These are phyloP conservation scores for Pichia sp. DNA, from an alignment of 1,139 yeast genomes.

Conservation along the genomic window DNA sequence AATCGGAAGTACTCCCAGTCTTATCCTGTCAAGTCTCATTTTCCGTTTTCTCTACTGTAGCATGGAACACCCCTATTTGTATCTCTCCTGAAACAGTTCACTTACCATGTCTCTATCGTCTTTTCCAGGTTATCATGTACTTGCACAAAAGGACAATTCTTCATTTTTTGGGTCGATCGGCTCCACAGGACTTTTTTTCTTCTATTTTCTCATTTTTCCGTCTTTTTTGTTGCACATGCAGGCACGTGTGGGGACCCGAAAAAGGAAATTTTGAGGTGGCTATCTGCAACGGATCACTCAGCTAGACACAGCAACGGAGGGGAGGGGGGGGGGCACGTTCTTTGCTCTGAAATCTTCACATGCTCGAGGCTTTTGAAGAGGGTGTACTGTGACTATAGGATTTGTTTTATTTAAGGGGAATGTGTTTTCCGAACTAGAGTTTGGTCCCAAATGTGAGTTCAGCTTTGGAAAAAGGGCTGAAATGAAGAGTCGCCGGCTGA, in stretches of 20 bases:
- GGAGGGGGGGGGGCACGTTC: neutral
- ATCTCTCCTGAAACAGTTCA: too few relatives aligned
- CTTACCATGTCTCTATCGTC: too few relatives aligned
- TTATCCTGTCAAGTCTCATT: too few relatives aligned
- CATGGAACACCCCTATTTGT: too few relatives aligned
- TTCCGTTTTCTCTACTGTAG: too few relatives aligned
- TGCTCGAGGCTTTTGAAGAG: neutral
- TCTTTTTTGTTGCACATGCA: neutral
- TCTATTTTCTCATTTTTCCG: neutral
- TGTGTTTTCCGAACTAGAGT: neutral
- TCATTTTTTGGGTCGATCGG: neutral
- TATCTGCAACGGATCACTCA: neutral
- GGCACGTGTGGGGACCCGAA: neutral
- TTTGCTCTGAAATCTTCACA: neutral
- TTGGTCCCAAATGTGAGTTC: neutral
- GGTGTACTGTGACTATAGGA: too few relatives aligned
- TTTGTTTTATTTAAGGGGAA: neutral
- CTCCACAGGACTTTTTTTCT: neutral
- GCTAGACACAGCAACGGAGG: neutral
- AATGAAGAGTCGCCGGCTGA: too few relatives aligned
- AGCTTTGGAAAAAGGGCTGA: neutral
- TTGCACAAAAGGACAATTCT: too few relatives aligned
- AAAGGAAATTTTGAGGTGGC: neutral
- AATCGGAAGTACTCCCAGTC: too few relatives aligned
- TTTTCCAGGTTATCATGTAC: too few relatives aligned